These are phyloP conservation scores for Cyphellophora attinorum DNA, from an alignment of 2,329 filamentous ascomycete genomes.

Conservation along the genomic window DNA sequence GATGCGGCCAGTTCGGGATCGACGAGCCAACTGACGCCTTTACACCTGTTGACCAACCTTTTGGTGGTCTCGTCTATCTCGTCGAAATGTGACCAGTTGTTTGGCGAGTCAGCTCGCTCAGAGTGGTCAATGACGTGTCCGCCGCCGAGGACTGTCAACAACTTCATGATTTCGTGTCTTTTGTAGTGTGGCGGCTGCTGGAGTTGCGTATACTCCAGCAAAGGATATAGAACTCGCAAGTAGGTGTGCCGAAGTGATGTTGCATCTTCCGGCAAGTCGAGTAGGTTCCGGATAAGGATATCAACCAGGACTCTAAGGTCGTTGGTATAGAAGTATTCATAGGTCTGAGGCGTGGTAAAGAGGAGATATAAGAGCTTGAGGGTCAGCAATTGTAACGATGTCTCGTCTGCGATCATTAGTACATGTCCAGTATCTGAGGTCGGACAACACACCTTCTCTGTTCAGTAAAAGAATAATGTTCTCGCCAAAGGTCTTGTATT, in stretches of 20 bases:
- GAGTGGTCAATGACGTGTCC: conserved; percentile 56
- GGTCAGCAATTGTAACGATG: conserved; percentile 88
- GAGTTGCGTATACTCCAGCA: conserved; percentile 86
- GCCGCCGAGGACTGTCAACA: conserved; percentile 63
- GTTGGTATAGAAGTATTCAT: conserved; percentile 98
- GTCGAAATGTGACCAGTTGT: conserved; percentile 39
- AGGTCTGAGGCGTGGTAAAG: conserved; percentile 82
- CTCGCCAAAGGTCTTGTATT: conserved; percentile 90
- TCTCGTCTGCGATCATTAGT: conserved; percentile 50
- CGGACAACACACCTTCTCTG: conserved; percentile 55
- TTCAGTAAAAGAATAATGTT: conserved; percentile 94
- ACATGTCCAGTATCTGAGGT: not conserved
- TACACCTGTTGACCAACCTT: conserved; percentile 36
- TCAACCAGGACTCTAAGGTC: conserved; percentile 89
- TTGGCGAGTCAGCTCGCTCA: conserved; percentile 19
- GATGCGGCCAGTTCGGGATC: conserved; percentile 21
- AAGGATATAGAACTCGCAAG: conserved; percentile 79
- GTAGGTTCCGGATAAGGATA: conserved; percentile 91
- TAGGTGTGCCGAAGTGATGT: conserved; percentile 77
- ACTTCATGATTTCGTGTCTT: conserved; percentile 66
- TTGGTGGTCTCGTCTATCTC: conserved; percentile 41
- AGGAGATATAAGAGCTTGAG: conserved; percentile 90
- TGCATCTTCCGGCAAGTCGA: conserved; percentile 81
- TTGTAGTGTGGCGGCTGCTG: conserved; percentile 85
- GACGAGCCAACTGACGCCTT: conserved; percentile 36